Evolutionary conservation across 148 eudicot genomes (phyloP).

Genomic region (Heliamphora exappendiculata): DNA sequence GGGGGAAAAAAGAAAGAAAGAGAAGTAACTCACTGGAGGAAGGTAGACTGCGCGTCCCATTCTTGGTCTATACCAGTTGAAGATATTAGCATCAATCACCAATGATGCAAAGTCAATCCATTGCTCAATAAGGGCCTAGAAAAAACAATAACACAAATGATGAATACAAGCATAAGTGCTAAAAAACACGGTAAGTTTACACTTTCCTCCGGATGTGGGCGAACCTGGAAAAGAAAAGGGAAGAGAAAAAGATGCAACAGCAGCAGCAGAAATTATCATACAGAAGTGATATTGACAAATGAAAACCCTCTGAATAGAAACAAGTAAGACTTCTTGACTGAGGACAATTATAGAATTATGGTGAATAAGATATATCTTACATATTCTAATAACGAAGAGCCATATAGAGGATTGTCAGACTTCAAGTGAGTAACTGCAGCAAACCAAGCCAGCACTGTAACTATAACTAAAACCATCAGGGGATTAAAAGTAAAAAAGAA

Average conservation of each 20-base stretch:
- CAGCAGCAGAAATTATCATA: not conserved
- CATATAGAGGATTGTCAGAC: conserved; percentile 42
- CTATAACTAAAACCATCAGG: not conserved
- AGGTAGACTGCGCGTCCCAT: conserved; percentile 33
- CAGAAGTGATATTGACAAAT: not conserved
- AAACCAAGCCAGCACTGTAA: conserved; percentile 7
- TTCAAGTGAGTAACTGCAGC: conserved; percentile 44
- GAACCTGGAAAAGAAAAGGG: not conserved
- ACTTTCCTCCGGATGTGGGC: not conserved
- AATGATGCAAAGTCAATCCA: conserved; percentile 63
- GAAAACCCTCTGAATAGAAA: not conserved
- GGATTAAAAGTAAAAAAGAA: not conserved
- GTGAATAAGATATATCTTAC: conserved; percentile 27
- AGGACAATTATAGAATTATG: not conserved
- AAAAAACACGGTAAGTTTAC: not conserved
- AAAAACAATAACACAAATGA: not conserved
- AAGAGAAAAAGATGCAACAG: not conserved
- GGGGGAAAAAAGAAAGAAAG: not conserved
- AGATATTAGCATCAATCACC: conserved; percentile 44
- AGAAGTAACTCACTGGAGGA: conserved; percentile 32
- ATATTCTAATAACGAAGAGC: conserved; percentile 40
- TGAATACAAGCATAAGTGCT: not conserved
- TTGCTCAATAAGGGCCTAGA: conserved; percentile 51
- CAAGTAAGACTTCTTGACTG: not conserved
- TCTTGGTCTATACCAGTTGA: conserved; percentile 39